Evolutionary conservation across 2,329 filamentous ascomycete genomes (phyloP), one percentile per base, ranked within the genome.

Genomic region (Xylaria sp.): DNA sequence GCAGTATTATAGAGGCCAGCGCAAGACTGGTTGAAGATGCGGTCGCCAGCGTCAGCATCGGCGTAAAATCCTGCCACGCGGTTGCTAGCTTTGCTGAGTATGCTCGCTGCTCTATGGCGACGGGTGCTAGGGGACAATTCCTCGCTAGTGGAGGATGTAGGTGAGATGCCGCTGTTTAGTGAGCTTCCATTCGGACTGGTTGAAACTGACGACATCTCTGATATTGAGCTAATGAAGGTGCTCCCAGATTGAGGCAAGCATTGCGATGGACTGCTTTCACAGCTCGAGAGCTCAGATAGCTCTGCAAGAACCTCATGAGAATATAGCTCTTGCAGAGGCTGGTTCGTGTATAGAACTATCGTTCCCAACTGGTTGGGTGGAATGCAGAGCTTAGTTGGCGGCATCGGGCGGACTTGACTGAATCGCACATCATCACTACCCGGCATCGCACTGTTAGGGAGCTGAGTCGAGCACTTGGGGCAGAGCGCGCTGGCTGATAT

Each of bases 261-360:
- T 31, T 39, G 20, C 18, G 43, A 46, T 25, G 18, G 64, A 28
- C 56, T 62, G 13, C 43, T 60, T 49, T 20, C 33, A 15, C 10
- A 33, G 36, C 23, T 62, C 41, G 46, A 36, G 5, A 28, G 48
- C 1, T 4, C 28, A 33, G 61, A 36, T 25, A 66, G 28, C 15
- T 69, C 66, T 28, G 13, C 15, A 3, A 13, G 3, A 49, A 25
- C 0, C 8, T 8, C 46, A 18, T 5, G 15, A 15, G 13, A 18
- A 9, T 9, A 33, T 7, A 56, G 31, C 18, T 62, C 39, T 1
- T 3, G 15, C 28, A 28, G 28, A 48, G 6, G 4, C 33, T 36
- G 15, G 10, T 28, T 28, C 28, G 28, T 28, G 28, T 28, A 28
- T 28, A 5, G 28, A 28, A 28, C 28, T 5, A 28, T 28, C 28